phyloP scores from a whole-genome alignment of 495 filamentous ascomycete genomes.

The Hyaloscypha bicolor region DNA sequence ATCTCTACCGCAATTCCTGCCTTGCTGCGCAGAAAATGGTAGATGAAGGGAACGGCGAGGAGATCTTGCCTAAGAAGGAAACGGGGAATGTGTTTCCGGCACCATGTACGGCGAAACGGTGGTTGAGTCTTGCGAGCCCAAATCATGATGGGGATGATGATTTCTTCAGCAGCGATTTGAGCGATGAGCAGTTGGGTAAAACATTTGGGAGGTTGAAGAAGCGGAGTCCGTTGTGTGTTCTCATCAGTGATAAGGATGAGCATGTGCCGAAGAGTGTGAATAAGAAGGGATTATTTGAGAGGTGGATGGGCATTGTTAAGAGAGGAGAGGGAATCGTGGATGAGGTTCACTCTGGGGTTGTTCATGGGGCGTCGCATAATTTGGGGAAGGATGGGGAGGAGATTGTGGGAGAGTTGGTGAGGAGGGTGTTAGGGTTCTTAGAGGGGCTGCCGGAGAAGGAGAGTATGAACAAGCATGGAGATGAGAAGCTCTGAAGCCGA shows the following conservation, averaged over 20 bases:
- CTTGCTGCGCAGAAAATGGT: conserved; percentile 56
- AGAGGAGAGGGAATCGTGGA: conserved; percentile 49
- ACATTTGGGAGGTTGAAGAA: conserved; percentile 68
- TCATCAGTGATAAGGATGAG: conserved; percentile 76
- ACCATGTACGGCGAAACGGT: conserved; percentile 69
- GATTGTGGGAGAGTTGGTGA: conserved; percentile 51
- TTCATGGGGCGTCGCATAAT: conserved; percentile 65
- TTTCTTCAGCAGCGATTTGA: conserved; percentile 81
- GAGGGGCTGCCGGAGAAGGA: conserved; percentile 26
- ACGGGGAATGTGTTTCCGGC: conserved; percentile 51
- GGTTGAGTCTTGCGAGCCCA: conserved; percentile 64
- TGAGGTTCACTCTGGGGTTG: conserved; percentile 54
- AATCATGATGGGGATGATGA: conserved; percentile 76
- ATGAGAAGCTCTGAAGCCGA: not conserved
- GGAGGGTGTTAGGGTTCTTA: conserved; percentile 60
- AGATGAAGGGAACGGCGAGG: conserved; percentile 50
- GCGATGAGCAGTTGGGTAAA: conserved; percentile 53
- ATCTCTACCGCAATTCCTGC: conserved; percentile 53
- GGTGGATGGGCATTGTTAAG: conserved; percentile 59
- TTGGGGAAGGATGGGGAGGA: conserved; percentile 46
- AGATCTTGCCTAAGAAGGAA: conserved; percentile 57
- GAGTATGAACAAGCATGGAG: not conserved
- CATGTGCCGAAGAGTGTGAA: conserved; percentile 65
- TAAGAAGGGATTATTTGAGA: conserved; percentile 60
- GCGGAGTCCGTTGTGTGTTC: conserved; percentile 58